Base-by-base conservation (phyloP, 805 yeast genomes). In the Lachancea sp. region DNA sequence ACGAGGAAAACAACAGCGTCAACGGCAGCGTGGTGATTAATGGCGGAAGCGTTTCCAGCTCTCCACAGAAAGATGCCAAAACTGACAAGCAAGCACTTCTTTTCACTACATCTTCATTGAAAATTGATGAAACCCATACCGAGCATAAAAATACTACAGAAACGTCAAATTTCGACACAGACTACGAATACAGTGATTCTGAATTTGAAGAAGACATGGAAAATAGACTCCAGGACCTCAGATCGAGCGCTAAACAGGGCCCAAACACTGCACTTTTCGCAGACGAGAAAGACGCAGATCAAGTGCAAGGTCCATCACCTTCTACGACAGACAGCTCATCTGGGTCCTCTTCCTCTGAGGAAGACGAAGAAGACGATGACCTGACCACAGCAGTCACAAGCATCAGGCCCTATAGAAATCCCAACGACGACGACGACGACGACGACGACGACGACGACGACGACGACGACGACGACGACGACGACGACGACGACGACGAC, bases 171-270 rank as follows among this genome's bases (percentile, higher is more conserved):
- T 22, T 22, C 19, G 35, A 32, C 16, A 50, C 48, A 18, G 55
- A 48, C 18, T 57, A 57, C 42, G 65, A 55, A 38, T 63, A 63
- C 41, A 61, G 66, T 4, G 68, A 63, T 47, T 61, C 66, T 7
- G 68, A 63, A 42, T 63, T 63, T 45, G 68, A 63, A 49, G 68
- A 63, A 25, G 57, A 61, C 39, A 45, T 63, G 32, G 66, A 62
- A 36, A 54, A 57, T 44, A 38, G 68, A 33, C 47, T 63, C 43
- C 46, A 55, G 41, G 55, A 38, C 12, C 36, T 40, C 30, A 39
- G 32, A 12, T 40, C 41, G n/a, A 46, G 36, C 19, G 26, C 33
- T 36, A 16, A 42, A n/a, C 36, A 27, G 9, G 36, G 34, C 9
- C 15, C 39, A n/a, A 26, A 26, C 5, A 35, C 29, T 17, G 31